Evolutionary conservation across 2,329 filamentous ascomycete genomes (phyloP), one percentile per base, ranked within the genome.

Genomic region (Aspergillus novofumigatus): DNA sequence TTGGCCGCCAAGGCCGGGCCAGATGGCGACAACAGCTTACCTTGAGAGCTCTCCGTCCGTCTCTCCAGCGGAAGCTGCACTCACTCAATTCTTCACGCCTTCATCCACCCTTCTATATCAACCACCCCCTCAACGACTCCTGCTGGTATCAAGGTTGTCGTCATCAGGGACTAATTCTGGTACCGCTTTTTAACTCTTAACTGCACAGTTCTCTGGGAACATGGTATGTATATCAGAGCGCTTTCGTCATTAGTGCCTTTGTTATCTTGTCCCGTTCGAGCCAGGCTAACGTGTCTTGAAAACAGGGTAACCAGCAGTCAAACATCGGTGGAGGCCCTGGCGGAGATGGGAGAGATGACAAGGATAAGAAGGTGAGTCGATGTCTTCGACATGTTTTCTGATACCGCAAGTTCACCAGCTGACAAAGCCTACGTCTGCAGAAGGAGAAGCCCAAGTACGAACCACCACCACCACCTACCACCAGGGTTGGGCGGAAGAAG

Each of bases 371-470:
- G 86, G 93, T 90, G 62, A 47, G 60, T 44, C 9, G 17, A 7
- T 17, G 11, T 17, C 50, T 56, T 10, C 11, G 20, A 20, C 25
- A 47, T 17, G 17, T 35, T 38, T 14, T 14, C 38, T 32, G 20
- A 20, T 20, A 17, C 26, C 48, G 23, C 51, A 42, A 59, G 55
- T 58, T n/a, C 20, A 26, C 52, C 35, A 55, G 53, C 64, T 64
- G 41, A 67, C 59, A 57, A 58, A 48, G 60, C 54, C 55, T 44
- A 35, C n/a, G 52, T 59, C 67, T 56, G 38, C 70, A 96, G 93
- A 97, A 99, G 85, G 93, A 99, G 62, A 99, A 99, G 88, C 94
- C 94, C 74, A 97, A 96, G 89, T 99, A 99, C 83, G 94, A 99
- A 78, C 94, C 94, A 64, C 94, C 94, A 67, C 94, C 94, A 77